Evolutionary conservation across 2,329 filamentous ascomycete genomes (phyloP).

Genomic region (Colletotrichum simmondsii): DNA sequence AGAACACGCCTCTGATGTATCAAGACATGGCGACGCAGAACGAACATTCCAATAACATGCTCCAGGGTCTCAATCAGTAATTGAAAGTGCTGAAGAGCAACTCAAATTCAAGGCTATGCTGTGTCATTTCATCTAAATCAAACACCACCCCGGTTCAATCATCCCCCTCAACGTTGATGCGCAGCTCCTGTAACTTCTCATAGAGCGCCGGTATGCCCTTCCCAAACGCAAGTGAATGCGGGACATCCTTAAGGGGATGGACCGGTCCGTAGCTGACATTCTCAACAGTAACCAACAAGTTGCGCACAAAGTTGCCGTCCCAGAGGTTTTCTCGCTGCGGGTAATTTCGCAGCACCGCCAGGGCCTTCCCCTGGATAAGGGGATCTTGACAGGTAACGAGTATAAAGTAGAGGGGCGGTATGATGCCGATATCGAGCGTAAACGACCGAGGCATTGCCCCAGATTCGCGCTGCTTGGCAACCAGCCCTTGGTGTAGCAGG

Average conservation of each 20-base stretch:
- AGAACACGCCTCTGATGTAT: neutral
- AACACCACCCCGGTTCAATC: neutral
- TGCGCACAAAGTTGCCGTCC: constrained; percentile 17
- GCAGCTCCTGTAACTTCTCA: constrained; percentile 14
- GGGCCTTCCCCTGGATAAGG: constrained; percentile 2
- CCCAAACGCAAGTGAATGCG: constrained; percentile 8
- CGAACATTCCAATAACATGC: too few relatives aligned
- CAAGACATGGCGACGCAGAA: neutral
- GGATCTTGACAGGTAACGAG: constrained; percentile 12
- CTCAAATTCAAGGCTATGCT: neutral
- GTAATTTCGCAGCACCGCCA: constrained; percentile 18
- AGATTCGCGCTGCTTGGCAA: neutral
- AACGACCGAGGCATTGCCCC: constrained; percentile 13
- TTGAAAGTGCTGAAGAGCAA: too few relatives aligned
- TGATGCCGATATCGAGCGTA: constrained; percentile 25
- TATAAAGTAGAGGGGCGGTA: constrained; percentile 21
- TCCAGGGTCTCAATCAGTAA: too few relatives aligned
- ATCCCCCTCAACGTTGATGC: neutral
- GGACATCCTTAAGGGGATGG: constrained; percentile 4
- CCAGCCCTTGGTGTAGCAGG: constrained; percentile 13
- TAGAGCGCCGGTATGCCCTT: constrained; percentile 22
- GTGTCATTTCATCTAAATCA: neutral
- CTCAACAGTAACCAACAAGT: constrained; percentile 17
- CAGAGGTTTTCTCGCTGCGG: constrained; percentile 17
- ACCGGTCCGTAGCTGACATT: neutral